These are phyloP conservation scores for Pseudogymnoascus sp. DNA, from an alignment of 2,329 filamentous ascomycete genomes.

Conservation along the genomic window DNA sequence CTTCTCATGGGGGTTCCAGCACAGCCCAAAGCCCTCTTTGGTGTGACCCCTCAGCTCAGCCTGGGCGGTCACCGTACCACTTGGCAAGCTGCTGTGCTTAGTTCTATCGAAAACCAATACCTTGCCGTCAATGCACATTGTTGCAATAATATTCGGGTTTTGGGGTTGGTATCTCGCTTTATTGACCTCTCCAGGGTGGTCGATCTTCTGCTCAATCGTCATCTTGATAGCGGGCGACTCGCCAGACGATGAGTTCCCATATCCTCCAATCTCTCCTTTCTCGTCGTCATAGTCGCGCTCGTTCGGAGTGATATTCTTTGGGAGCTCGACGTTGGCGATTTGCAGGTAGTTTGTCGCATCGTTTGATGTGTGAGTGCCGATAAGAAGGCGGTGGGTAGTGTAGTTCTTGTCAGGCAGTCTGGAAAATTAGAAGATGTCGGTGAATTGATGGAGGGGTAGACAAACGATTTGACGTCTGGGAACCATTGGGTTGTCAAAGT, in stretches of 20 bases:
- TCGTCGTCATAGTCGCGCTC: constrained; percentile 85
- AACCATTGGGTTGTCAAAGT: constrained; percentile 98
- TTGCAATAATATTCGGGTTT: constrained; percentile 94
- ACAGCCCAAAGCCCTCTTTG: constrained; percentile 83
- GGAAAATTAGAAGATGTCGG: constrained; percentile 6
- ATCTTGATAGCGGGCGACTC: constrained; percentile 74
- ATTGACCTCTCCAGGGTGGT: constrained; percentile 95
- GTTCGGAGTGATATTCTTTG: constrained; percentile 67
- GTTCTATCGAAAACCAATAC: constrained; percentile 94
- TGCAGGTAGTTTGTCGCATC: constrained; percentile 85
- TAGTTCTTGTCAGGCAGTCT: constrained; percentile 77
- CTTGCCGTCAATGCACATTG: constrained; percentile 77
- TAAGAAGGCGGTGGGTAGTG: constrained; percentile 77
- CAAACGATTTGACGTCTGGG: constrained; percentile 77
- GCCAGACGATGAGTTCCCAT: constrained; percentile 62
- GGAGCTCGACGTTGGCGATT: constrained; percentile 89
- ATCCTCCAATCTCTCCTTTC: constrained; percentile 86
- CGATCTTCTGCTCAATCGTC: constrained; percentile 89
- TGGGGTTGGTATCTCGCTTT: constrained; percentile 97
- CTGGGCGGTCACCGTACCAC: constrained; percentile 69
- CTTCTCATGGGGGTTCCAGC: constrained; percentile 79
- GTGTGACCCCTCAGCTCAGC: constrained; percentile 80
- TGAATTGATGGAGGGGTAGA: constrained; percentile 3
- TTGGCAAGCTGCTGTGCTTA: constrained; percentile 76
- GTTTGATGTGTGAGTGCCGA: constrained; percentile 90